phyloP scores from a whole-genome alignment of 495 filamentous ascomycete species.

The Aspergillus biplanus region DNA sequence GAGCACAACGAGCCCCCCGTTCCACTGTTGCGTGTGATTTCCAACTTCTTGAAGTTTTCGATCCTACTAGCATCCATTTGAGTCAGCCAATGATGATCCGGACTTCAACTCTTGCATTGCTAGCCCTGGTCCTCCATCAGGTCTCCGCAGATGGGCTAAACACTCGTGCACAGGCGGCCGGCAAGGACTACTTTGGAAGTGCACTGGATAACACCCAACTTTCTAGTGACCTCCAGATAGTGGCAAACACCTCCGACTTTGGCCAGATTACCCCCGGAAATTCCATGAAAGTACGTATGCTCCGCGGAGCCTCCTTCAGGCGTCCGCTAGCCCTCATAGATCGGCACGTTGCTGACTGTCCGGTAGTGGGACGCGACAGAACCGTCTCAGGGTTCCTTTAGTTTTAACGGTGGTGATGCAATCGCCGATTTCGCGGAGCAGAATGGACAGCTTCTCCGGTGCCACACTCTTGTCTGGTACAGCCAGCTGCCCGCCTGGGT shows the following conservation, averaged over 20 bases:
- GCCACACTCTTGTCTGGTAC: conserved; percentile 14
- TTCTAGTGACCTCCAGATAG: too few relatives aligned
- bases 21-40: too few relatives aligned
- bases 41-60: too few relatives aligned
- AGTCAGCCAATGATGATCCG: too few relatives aligned
- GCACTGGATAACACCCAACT: too few relatives aligned
- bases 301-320: neutral
- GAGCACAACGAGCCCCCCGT: too few relatives aligned
- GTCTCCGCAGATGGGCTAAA: too few relatives aligned
- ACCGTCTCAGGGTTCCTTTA: conserved; percentile 9
- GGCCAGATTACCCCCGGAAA: conserved; percentile 64
- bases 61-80: too few relatives aligned
- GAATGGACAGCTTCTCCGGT: conserved; percentile 12
- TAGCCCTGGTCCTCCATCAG: too few relatives aligned
- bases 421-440: conserved; percentile 13
- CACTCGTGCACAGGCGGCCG: too few relatives aligned
- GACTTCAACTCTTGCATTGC: too few relatives aligned
- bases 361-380: neutral
- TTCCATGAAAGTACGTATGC: conserved; percentile 50
- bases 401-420: neutral
- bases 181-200: too few relatives aligned
- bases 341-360: neutral
- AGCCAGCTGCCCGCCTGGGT: neutral
- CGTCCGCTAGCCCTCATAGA: neutral
- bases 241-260: conserved; percentile 43